phyloP scores from a whole-genome alignment of 2,329 filamentous ascomycete species.

The Mycocentrospora acerina region DNA sequence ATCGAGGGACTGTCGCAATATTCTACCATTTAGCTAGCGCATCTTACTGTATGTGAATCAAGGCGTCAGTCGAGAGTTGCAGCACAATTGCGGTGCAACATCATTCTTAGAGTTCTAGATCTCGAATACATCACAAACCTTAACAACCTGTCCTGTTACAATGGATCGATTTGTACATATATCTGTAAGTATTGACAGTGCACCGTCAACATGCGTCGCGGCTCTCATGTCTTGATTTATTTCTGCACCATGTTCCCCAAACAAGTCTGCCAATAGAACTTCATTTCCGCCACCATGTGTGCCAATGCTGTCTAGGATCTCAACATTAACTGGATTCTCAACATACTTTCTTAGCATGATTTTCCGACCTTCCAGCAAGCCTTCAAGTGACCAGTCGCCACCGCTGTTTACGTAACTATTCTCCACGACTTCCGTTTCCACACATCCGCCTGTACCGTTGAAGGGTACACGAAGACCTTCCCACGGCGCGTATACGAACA shows the following conservation, averaged over 20 bases:
- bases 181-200: conserved; percentile 60
- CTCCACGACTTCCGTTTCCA: conserved; percentile 65
- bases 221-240: conserved; percentile 51
- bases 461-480: conserved; percentile 61
- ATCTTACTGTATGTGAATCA: no score
- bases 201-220: conserved; percentile 61
- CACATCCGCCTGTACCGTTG: conserved; percentile 59
- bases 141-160: conserved; percentile 57
- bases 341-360: conserved; percentile 58
- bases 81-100: no score
- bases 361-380: conserved; percentile 53
- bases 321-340: conserved; percentile 58
- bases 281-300: conserved; percentile 63
- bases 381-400: conserved; percentile 58
- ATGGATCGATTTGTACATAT: conserved; percentile 62
- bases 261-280: conserved; percentile 59
- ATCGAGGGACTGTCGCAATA: no score
- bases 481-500: conserved; percentile 64
- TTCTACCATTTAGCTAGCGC: no score
- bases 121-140: conserved; percentile 52
- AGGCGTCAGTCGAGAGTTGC: no score
- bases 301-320: conserved; percentile 55
- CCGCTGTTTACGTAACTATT: conserved; percentile 61
- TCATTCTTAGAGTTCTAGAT: conserved; percentile 6
- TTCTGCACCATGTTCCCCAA: conserved; percentile 56